These are phyloP conservation scores for Termitomyces sp. DNA, from an alignment of 768 basidiomycete species.

Conservation along the genomic window DNA sequence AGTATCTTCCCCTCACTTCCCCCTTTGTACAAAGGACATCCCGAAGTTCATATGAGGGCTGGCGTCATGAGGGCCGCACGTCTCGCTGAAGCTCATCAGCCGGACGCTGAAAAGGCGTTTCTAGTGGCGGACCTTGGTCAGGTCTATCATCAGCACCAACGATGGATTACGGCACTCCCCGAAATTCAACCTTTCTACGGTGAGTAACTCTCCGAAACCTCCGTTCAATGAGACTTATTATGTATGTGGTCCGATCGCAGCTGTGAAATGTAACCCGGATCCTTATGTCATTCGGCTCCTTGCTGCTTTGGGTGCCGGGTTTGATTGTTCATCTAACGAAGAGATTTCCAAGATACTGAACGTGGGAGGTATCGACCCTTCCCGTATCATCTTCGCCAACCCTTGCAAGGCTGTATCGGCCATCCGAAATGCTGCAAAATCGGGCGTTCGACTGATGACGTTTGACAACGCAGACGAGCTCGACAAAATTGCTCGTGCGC, in stretches of 20 bases:
- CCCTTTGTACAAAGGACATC: constrained; percentile 62
- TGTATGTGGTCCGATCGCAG: constrained; percentile 32
- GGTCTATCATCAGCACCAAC: constrained; percentile 78
- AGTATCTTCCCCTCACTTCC: constrained; percentile 58
- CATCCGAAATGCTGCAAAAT: constrained; percentile 75
- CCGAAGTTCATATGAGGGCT: constrained; percentile 67
- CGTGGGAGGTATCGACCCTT: constrained; percentile 69
- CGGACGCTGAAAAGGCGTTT: constrained; percentile 91
- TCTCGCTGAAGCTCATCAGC: constrained; percentile 45
- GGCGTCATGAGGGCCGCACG: constrained; percentile 64
- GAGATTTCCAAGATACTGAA: constrained; percentile 81
- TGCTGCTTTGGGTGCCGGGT: constrained; percentile 84
- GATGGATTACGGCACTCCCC: constrained; percentile 75
- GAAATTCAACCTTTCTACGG: constrained; percentile 94
- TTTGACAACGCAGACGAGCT: constrained; percentile 98
- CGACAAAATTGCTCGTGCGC: constrained; percentile 79
- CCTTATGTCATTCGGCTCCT: constrained; percentile 90
- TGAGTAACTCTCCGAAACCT: constrained; percentile 28
- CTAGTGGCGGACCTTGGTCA: constrained; percentile 92
- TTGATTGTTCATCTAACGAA: constrained; percentile 94
- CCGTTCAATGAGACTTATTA: not conserved
- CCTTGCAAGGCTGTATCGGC: constrained; percentile 97
- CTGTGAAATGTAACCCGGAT: constrained; percentile 98
- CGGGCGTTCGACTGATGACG: constrained; percentile 91
- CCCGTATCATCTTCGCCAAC: constrained; percentile 94